Percentiles rank a stretch among this genome's conserved stretches.
These are phyloP conservation scores for Ceratocystis smalleyi DNA, from an alignment of 2,329 filamentous ascomycete genomes.

Conservation along the genomic window DNA sequence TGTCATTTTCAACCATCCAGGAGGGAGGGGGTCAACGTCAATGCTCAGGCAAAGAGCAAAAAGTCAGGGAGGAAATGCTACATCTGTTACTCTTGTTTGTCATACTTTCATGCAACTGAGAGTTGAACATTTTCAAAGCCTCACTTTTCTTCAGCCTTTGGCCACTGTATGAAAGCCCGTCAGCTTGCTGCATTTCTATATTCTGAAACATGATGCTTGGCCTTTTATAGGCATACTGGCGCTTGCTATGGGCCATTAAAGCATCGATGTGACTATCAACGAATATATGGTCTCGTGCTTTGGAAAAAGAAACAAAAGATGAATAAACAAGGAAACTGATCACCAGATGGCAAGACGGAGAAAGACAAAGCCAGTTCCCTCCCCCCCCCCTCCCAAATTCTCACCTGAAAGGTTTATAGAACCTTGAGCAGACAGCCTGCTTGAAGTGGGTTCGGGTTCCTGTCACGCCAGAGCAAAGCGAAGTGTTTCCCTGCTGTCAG, in stretches of 20 bases:
- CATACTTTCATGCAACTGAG: background rate
- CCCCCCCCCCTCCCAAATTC: background rate
- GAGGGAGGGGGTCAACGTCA: background rate
- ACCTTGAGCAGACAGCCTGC: background rate
- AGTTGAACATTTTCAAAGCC: background rate
- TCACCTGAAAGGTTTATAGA: background rate
- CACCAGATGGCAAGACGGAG: background rate
- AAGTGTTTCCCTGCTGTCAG: conserved; percentile 1
- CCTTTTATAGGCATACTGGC: background rate
- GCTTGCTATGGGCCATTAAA: background rate
- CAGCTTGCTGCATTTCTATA: background rate
- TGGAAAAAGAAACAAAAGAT: background rate
- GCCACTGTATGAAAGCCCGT: background rate
- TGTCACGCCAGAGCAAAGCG: conserved; percentile 2
- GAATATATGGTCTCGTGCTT: background rate
- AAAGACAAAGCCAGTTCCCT: background rate
- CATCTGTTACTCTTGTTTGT: background rate
- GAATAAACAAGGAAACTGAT: background rate
- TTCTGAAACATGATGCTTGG: background rate
- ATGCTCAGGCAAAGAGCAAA: background rate
- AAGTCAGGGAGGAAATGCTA: background rate
- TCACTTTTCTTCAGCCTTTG: background rate
- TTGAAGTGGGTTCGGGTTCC: background rate
- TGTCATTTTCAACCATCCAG: background rate
- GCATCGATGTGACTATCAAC: background rate